phyloP scores from a whole-genome alignment of 2,329 filamentous ascomycete species.

The Aspergillus uvarum region DNA sequence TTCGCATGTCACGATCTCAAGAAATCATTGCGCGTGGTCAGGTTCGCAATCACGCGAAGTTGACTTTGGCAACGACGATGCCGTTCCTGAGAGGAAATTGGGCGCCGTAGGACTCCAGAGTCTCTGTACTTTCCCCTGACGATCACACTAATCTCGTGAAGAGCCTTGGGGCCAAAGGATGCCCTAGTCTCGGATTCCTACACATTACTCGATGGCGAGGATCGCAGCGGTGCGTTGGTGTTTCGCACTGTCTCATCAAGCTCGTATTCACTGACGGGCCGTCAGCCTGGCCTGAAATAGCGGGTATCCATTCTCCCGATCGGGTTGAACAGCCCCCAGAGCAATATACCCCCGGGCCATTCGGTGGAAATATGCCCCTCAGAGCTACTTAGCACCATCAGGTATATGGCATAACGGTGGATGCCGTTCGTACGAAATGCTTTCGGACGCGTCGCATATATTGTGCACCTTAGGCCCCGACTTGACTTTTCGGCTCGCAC shows the following conservation, averaged over 20 bases:
- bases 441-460: background rate
- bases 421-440: background rate
- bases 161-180: background rate
- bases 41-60: background rate
- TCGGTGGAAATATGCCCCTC: no score
- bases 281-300: no score
- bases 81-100: background rate
- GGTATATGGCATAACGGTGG: background rate
- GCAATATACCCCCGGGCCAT: no score
- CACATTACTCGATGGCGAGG: background rate
- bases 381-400: no score
- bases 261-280: background rate
- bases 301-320: background rate
- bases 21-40: background rate
- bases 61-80: background rate
- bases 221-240: background rate
- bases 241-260: background rate
- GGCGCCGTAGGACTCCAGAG: background rate
- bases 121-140: background rate
- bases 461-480: no score
- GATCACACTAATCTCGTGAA: background rate
- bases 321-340: background rate
- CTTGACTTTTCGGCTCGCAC: background rate
- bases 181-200: background rate
- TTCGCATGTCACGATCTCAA: background rate